Base-by-base conservation (phyloP, 1,139 yeast species). In the Nakaseomyces sp. region DNA sequence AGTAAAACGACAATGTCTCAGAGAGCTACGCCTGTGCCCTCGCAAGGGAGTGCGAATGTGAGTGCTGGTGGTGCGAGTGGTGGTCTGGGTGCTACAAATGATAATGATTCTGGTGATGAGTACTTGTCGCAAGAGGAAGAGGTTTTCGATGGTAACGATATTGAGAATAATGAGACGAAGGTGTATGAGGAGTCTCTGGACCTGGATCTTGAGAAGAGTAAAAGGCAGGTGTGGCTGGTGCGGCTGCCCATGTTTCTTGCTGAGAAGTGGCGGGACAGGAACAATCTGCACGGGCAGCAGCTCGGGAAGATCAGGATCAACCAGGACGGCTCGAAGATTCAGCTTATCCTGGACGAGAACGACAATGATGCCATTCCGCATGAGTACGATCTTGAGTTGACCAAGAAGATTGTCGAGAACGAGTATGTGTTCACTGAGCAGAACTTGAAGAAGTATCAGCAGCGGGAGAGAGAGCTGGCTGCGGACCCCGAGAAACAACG, bases 381-480 rank as follows among this genome's bases (percentile, higher is more conserved):
- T 54, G 87, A 85, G 54, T 91, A 89, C 62, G 94, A 87, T 56
- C 70, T 91, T 10, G 75, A 79, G 42, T 70, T 91, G 61, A 74
- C 84, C 25, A 87, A 87, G 63, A 79, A 84, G 36, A 79, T 77
- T 49, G 95, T 88, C 8, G 78, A 77, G 40, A 91, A 89, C 61
- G 85, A 93, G 47, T 91, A 75, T 61, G 86, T 88, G n/a, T 88
- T 91, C 63, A 81, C 89, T 24, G 98, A 91, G 66, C 82, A 86
- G 58, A 89, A 88, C 63, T 68, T 85, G 54, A 76, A 79, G 51
- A 76, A 79, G 52, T 81, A 77, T 60, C 79, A 78, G 53, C 79
- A 76, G 58, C 79, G 76, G 53, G 64, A 58, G 60, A 71, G 51
- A 70, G 66, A 63, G 45, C 56, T 63, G 39, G 65, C 62, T 33